Evolutionary conservation across 164 flowering plant genomes (phyloP), one percentile per base, ranked within the genome.

Genomic region (Tetracentron sinense): DNA sequence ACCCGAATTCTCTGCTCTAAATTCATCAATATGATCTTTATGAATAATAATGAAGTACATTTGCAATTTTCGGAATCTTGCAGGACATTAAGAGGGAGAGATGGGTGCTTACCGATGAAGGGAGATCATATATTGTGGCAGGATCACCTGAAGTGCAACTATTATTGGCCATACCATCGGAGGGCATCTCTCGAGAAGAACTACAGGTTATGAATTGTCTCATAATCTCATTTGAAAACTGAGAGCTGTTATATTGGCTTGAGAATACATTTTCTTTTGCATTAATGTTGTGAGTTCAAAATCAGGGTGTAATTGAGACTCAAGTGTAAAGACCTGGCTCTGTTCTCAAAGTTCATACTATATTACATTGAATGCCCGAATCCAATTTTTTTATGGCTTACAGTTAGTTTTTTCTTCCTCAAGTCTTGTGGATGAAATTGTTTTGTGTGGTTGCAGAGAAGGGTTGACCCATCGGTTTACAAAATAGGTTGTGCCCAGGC

Each of bases 101-200:
- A 11, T 94, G 93, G 95, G 85, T 82, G 35, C 85, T 94, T 4
- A 87, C 90, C 2, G 82, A 84, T 30, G 99, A 94, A 68, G 99
- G 96, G 0, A 76, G 76, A 50, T 62, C 62, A 17, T 94, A 91
- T 63, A 76, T 89, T 26, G 80, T 62, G 3, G 63, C 68, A 10
- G 97, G 97, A 42, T 85, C 99, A 27, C 96, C 97, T 7, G 99
- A 94, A 65, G 71, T 83, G 42, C 95, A 83, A 38, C 63, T 91
- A 2, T 84, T 91, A 71, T 58, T 53, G 46, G 96, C 94, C 12
- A 76, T 91, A 31, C 97, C 96, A 2, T 79, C 84, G 0, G 94
- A 86, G 77, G 99, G 99, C 53, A 89, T 88, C 28, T 64, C 89
- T 5, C 77, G 63, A 12, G 82, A 80, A 48, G 88, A 83, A 62